Evolutionary conservation across 306 rosid species (phyloP), one percentile per base, ranked within the genome.

Genomic region (Albizia julibrissin): DNA sequence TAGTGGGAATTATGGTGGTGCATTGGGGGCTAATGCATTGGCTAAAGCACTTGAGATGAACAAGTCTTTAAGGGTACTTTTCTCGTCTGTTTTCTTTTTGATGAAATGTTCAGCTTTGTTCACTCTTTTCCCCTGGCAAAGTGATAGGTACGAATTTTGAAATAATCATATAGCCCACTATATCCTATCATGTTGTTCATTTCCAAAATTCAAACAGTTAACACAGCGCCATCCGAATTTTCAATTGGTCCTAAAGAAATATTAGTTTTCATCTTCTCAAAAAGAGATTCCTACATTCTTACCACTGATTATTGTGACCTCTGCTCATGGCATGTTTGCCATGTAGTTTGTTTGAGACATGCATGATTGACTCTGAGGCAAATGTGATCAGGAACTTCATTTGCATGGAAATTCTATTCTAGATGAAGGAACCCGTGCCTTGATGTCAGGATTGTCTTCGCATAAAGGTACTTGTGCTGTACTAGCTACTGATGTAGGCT

Each of bases 1-100:
- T 34, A 95, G 99, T 88, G 98, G 98, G 88, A 95, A 95, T 85
- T 95, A 95, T 86, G 99, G 99, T 72, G 99, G 98, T 78, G 92
- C 99, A 34, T 84, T 95, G 92, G 99, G 99, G 85, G 96, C 91
- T 86, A 95, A 92, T 88, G 96, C 97, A 79, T 91, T 95, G 80
- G 91, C 97, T 82, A 93, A 91, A 85, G 99, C 96, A 87, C 90
- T 95, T 79, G 98, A 95, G 84, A 86, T 91, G 71, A 95, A 95
- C 93, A 95, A 93, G 84, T 92, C 98, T 66, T n/a, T 95, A 79
- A 87, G 90, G 98, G 99, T 95, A 89, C 76, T 74, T 77, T 64
- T 26, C 88, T 87, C 77, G 27, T 58, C 58, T 81, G n/a, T 80
- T 75, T 74, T 82, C 49, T 83, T 76, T 74, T 74, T 33, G 73